Percentiles rank a stretch among this genome's conserved stretches.
These are phyloP conservation scores for Agrocybe praecox DNA, from an alignment of 768 basidiomycete species.

Conservation along the genomic window DNA sequence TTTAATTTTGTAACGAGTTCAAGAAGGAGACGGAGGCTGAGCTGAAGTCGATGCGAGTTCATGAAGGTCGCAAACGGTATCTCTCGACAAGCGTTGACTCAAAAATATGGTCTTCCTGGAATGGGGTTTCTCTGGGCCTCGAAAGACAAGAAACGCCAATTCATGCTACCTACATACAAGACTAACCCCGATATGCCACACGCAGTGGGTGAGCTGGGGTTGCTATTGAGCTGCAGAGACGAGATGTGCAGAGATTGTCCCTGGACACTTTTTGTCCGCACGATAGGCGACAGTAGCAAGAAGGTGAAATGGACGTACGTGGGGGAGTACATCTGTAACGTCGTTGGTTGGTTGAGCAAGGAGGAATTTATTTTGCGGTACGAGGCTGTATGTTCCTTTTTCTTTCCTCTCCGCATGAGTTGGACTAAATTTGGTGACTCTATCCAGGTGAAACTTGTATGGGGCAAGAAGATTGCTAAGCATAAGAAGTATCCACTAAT, in stretches of 20 bases:
- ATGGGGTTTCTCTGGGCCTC: constrained; percentile 18
- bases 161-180: constrained; percentile 10
- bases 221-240: constrained; percentile 15
- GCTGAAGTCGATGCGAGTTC: constrained; percentile 50
- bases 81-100: constrained; percentile 12
- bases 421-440: not conserved
- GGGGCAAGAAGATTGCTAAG: constrained; percentile 8
- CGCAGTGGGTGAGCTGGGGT: constrained; percentile 9
- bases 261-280: constrained; percentile 13
- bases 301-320: constrained; percentile 9
- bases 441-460: constrained; percentile 9
- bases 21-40: constrained; percentile 57
- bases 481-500: constrained; percentile 5
- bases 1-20: constrained; percentile 62
- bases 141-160: constrained; percentile 6
- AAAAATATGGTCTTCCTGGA: constrained; percentile 11
- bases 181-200: constrained; percentile 16
- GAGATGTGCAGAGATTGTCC: constrained; percentile 12
- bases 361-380: constrained; percentile 12
- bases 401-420: not conserved
- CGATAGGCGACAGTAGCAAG: constrained; percentile 1
- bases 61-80: constrained; percentile 35
- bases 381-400: not conserved
- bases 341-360: constrained; percentile 5
- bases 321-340: constrained; percentile 14